A percentile compares a stretch with the other conserved stretches of the same genome.
Conservation (phyloP, 768 basidiomycete genomes). For the Termitomyces sp. region DNA sequence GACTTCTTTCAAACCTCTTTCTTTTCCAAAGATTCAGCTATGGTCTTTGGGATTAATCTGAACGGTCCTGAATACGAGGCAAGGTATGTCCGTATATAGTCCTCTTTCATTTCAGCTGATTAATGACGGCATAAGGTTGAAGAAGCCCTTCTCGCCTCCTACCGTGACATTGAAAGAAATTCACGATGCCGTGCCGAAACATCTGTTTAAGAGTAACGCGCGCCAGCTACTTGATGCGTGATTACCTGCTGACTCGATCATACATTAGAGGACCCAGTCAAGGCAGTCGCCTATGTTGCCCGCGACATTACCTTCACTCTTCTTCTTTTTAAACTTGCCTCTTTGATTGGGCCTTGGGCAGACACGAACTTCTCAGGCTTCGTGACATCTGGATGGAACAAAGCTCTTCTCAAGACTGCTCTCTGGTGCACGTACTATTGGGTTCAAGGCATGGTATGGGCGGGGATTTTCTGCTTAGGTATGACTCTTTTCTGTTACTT, state of each 20-base stretch:
- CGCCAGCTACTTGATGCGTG: not conserved
- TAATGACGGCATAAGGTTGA: slow-evolving; percentile 22
- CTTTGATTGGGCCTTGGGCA: slow-evolving; percentile 35
- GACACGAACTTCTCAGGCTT: slow-evolving; percentile 33
- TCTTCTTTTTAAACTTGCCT: slow-evolving; percentile 38
- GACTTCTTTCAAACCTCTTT: not conserved
- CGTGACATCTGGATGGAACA: slow-evolving; percentile 24
- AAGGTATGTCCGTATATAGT: slow-evolving; percentile 19
- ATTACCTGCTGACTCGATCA: not conserved
- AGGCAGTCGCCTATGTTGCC: slow-evolving; percentile 35
- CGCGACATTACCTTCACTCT: slow-evolving; percentile 39
- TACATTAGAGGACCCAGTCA: slow-evolving; percentile 29
- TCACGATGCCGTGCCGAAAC: slow-evolving; percentile 50
- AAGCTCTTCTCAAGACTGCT: slow-evolving; percentile 21
- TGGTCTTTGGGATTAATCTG: slow-evolving; percentile 21
- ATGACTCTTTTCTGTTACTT: not conserved
- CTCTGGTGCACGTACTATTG: slow-evolving; percentile 47
- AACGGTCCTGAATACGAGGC: slow-evolving; percentile 37
- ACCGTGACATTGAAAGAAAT: slow-evolving; percentile 45
- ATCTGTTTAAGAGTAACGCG: slow-evolving; percentile 35
- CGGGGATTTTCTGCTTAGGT: slow-evolving; percentile 52
- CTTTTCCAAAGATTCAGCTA: slow-evolving; percentile 4
- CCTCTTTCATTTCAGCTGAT: not conserved
- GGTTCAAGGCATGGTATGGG: slow-evolving; percentile 45
- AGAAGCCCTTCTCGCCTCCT: slow-evolving; percentile 44